Conservation (phyloP, 2,329 filamentous ascomycete genomes). For the Trichoderma sp. region DNA sequence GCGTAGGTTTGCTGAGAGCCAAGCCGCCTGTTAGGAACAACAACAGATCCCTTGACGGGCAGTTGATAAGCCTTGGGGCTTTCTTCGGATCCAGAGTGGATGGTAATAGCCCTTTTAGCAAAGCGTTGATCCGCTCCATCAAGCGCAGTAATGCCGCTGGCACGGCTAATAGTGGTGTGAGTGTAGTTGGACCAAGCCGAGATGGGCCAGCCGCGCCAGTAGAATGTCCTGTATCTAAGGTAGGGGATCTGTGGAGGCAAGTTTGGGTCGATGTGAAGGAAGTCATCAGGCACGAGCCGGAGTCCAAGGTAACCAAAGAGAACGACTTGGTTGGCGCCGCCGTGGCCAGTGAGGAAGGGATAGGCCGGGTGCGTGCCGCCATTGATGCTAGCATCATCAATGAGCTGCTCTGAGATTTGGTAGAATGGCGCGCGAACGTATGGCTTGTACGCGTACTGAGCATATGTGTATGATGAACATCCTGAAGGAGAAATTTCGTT, state of each 20-base stretch:
- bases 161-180: constrained; percentile 31
- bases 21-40: constrained; percentile 60
- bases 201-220: constrained; percentile 36
- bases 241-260: constrained; percentile 58
- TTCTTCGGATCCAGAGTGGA: constrained; percentile 54
- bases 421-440: constrained; percentile 69
- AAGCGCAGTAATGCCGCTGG: constrained; percentile 43
- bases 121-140: constrained; percentile 57
- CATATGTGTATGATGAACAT: constrained; percentile 68
- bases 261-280: constrained; percentile 61
- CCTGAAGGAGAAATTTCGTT: constrained; percentile 67
- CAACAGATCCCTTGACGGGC: constrained; percentile 51
- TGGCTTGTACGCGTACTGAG: constrained; percentile 62
- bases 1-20: constrained; percentile 54
- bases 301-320: constrained; percentile 69
- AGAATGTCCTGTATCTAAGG: constrained; percentile 42
- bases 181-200: constrained; percentile 32
- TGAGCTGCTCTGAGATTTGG: constrained; percentile 68
- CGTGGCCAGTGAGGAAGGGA: constrained; percentile 71
- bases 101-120: constrained; percentile 55
- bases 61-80: constrained; percentile 47
- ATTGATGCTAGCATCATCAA: constrained; percentile 65
- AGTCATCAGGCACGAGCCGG: constrained; percentile 58
- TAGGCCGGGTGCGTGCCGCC: constrained; percentile 55
- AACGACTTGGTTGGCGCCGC: constrained; percentile 67